Conservation (phyloP, 208 protist species). For the Wallacemonas sp. region DNA sequence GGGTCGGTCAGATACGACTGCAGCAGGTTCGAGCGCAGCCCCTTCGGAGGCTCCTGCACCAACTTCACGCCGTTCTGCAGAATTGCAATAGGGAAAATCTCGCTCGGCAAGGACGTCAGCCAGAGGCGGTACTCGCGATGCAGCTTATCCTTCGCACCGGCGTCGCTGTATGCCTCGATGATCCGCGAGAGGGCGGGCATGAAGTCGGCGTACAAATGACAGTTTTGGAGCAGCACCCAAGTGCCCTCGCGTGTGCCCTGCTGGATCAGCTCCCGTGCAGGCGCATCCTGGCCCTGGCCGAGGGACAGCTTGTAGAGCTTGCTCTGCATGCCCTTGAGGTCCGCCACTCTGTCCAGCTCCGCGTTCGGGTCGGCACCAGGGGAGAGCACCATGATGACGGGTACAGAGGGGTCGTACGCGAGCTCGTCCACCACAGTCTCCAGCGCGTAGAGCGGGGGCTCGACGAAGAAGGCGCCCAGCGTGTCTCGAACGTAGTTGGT, state of each 20-base stretch:
- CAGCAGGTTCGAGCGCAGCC: constrained; percentile 95
- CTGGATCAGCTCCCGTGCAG: constrained; percentile 91
- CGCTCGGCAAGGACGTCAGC: constrained; percentile 97
- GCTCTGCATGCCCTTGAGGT: constrained; percentile 84
- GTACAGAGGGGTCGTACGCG: constrained; percentile 84
- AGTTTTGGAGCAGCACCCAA: constrained; percentile 97
- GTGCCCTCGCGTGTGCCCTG: constrained; percentile 81
- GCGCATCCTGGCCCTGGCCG: constrained; percentile 94
- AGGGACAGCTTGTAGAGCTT: constrained; percentile 94
- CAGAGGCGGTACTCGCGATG: constrained; percentile 97
- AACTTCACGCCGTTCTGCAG: constrained; percentile 98
- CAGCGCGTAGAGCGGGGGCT: constrained; percentile 94
- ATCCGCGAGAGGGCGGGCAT: constrained; percentile 93
- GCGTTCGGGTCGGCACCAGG: constrained; percentile 96
- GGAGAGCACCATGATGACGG: constrained; percentile 97
- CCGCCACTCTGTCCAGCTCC: constrained; percentile 95
- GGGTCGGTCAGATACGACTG: constrained; percentile 93
- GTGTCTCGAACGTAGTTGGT: constrained; percentile 87
- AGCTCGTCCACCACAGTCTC: constrained; percentile 89
- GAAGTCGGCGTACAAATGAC: constrained; percentile 94
- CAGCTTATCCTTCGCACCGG: constrained; percentile 85
- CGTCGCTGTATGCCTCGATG: constrained; percentile 92
- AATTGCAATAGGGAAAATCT: constrained; percentile 97
- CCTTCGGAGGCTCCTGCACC: constrained; percentile 98
- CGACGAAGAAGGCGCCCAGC: constrained; percentile 86